Conservation (phyloP, 2,329 filamentous ascomycete species). For the Aureobasidium namibiae region DNA sequence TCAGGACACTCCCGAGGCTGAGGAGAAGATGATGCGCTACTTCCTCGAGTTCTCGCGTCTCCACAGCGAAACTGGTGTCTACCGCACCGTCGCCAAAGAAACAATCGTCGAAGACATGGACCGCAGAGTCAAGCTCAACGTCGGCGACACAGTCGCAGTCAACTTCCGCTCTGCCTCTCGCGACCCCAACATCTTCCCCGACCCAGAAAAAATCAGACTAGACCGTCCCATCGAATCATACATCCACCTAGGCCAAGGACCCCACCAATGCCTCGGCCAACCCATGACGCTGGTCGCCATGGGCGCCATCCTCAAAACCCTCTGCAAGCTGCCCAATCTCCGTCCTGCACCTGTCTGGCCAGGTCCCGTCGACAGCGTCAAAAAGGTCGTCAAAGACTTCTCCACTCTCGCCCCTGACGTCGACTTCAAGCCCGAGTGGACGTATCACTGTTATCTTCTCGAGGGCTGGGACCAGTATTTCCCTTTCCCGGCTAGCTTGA, state of each 20-base stretch:
- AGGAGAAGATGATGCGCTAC: slow-evolving; percentile 45
- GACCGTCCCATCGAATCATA: slow-evolving; percentile 34
- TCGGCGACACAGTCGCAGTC: slow-evolving; percentile 34
- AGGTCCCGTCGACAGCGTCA: slow-evolving; percentile 31
- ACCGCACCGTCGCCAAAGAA: slow-evolving; percentile 29
- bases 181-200: slow-evolving; percentile 33
- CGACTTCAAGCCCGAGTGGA: slow-evolving; percentile 26
- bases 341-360: slow-evolving; percentile 30
- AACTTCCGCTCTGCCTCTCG: slow-evolving; percentile 35
- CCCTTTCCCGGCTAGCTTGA: slow-evolving; percentile 35
- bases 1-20: slow-evolving; percentile 35
- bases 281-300: slow-evolving; percentile 35
- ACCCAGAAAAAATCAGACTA: slow-evolving; percentile 33
- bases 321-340: slow-evolving; percentile 33
- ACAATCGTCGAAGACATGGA: slow-evolving; percentile 28
- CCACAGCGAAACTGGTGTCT: slow-evolving; percentile 35
- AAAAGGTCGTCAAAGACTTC: slow-evolving; percentile 34
- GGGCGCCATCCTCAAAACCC: slow-evolving; percentile 38
- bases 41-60: slow-evolving; percentile 38
- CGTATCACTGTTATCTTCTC: slow-evolving; percentile 38
- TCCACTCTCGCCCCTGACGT: slow-evolving; percentile 20
- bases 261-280: slow-evolving; percentile 32
- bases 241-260: slow-evolving; percentile 36
- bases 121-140: slow-evolving; percentile 25
- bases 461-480: slow-evolving; percentile 41